Percentiles rank a stretch among this genome's conserved stretches.
These are phyloP conservation scores for Amanita jacksonii DNA, from an alignment of 768 basidiomycete species.

Conservation along the genomic window DNA sequence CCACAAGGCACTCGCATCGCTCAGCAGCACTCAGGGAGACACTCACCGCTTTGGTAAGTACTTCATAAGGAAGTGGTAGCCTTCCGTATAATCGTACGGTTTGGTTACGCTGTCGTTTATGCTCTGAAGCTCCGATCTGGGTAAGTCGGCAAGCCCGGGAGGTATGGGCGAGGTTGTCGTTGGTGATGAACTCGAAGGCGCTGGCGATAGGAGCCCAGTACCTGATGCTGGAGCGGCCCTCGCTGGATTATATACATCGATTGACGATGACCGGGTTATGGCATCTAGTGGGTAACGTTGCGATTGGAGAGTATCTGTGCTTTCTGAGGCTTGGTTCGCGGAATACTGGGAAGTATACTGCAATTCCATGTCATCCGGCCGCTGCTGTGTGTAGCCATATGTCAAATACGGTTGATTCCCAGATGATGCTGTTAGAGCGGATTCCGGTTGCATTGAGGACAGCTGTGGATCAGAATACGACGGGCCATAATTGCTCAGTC, in stretches of 20 bases:
- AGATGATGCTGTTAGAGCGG: slow-evolving; percentile 24
- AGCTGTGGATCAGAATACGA: slow-evolving; percentile 28
- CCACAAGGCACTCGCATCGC: slow-evolving; percentile 34
- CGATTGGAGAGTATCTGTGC: slow-evolving; percentile 39
- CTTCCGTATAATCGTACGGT: slow-evolving; percentile 93
- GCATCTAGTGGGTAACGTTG: slow-evolving; percentile 38
- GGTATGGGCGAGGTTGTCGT: slow-evolving; percentile 29
- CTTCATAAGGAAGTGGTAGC: slow-evolving; percentile 95
- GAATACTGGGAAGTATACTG: slow-evolving; percentile 27
- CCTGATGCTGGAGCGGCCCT: slow-evolving; percentile 21
- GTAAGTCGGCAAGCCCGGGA: slow-evolving; percentile 26
- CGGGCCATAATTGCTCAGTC: slow-evolving; percentile 21
- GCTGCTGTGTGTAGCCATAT: slow-evolving; percentile 35
- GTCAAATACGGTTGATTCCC: slow-evolving; percentile 34
- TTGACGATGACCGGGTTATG: slow-evolving; percentile 28
- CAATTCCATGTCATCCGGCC: slow-evolving; percentile 29
- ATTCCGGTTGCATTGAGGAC: slow-evolving; percentile 24
- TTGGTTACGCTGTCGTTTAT: slow-evolving; percentile 58
- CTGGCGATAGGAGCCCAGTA: slow-evolving; percentile 27
- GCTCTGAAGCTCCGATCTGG: slow-evolving; percentile 38
- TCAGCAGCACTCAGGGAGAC: slow-evolving; percentile 17
- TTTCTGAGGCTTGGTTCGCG: slow-evolving; percentile 19
- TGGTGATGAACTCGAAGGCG: slow-evolving; percentile 31
- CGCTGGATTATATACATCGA: slow-evolving; percentile 21
- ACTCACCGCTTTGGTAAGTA: slow-evolving; percentile 77